Evolutionary conservation across 768 basidiomycete genomes (phyloP).

Genomic region (Tephrocybe sp.): DNA sequence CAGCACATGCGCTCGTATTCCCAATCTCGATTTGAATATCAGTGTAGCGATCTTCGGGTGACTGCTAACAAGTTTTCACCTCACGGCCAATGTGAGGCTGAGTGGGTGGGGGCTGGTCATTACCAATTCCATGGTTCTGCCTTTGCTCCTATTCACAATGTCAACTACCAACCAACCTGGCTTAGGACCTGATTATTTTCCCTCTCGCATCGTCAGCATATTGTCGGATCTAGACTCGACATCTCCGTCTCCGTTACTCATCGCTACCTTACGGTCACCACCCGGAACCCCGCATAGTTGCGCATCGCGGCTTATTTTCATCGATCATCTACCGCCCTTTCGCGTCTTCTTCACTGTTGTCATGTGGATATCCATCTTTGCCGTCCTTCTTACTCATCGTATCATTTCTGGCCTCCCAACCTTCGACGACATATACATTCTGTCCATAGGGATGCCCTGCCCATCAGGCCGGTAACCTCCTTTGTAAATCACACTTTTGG

Average conservation of each 20-base stretch:
- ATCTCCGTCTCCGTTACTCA: conserved; percentile 22
- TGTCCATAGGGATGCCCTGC: conserved; percentile 47
- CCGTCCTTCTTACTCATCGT: conserved; percentile 27
- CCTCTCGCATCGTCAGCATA: conserved; percentile 11
- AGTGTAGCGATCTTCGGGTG: conserved; percentile 46
- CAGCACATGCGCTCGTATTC: conserved; percentile 62
- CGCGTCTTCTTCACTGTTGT: conserved; percentile 27
- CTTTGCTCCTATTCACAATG: conserved; percentile 40
- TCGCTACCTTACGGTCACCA: conserved; percentile 36
- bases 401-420: conserved; percentile 31
- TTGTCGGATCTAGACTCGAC: conserved; percentile 30
- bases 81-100: conserved; percentile 34
- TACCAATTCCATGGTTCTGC: conserved; percentile 43
- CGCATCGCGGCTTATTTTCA: conserved; percentile 28
- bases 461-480: conserved; percentile 27
- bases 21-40: conserved; percentile 56
- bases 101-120: conserved; percentile 44
- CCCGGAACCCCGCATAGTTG: conserved; percentile 29
- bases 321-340: conserved; percentile 23
- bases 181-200: conserved; percentile 41
- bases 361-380: conserved; percentile 34
- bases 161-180: conserved; percentile 52
- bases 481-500: background rate
- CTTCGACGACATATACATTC: conserved; percentile 66
- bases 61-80: conserved; percentile 40